These are phyloP conservation scores for Acanthamoeba polyphaga DNA, from an alignment of 208 protist genomes.

Conservation along the genomic window DNA sequence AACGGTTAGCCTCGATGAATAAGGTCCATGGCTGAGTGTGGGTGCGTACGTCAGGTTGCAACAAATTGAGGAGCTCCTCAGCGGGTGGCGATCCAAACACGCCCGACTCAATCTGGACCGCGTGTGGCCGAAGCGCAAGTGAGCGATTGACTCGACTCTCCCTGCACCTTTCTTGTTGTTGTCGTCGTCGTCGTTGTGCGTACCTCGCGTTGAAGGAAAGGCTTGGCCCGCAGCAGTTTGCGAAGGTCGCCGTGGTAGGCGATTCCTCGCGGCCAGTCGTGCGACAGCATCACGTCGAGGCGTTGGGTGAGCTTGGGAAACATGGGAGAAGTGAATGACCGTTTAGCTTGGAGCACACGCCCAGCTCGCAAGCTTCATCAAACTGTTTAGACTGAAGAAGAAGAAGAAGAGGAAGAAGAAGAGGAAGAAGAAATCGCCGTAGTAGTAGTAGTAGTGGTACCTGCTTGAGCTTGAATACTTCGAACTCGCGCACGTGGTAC, in stretches of 20 bases:
- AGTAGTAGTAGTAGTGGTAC: background rate
- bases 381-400: no score
- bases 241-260: constrained; percentile 84
- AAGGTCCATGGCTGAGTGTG: no score
- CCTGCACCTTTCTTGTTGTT: no score
- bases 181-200: no score
- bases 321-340: background rate
- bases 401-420: no score
- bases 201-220: constrained; percentile 76
- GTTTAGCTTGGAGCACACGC: no score
- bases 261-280: constrained; percentile 92
- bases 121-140: background rate
- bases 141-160: background rate
- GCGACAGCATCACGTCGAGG: constrained; percentile 90
- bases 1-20: no score
- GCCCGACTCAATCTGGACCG: constrained; percentile 7
- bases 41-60: constrained; percentile 79
- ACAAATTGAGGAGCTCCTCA: constrained; percentile 77
- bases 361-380: no score
- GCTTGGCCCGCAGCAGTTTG: constrained; percentile 82
- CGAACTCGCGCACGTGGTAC: constrained; percentile 90
- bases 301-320: background rate
- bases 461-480: constrained; percentile 82
- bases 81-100: constrained; percentile 76
- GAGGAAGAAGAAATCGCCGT: no score